Percentiles rank a stretch among this genome's conserved stretches.
These are phyloP conservation scores for Xylaria sp. DNA, from an alignment of 2,329 filamentous ascomycete species.

Conservation along the genomic window DNA sequence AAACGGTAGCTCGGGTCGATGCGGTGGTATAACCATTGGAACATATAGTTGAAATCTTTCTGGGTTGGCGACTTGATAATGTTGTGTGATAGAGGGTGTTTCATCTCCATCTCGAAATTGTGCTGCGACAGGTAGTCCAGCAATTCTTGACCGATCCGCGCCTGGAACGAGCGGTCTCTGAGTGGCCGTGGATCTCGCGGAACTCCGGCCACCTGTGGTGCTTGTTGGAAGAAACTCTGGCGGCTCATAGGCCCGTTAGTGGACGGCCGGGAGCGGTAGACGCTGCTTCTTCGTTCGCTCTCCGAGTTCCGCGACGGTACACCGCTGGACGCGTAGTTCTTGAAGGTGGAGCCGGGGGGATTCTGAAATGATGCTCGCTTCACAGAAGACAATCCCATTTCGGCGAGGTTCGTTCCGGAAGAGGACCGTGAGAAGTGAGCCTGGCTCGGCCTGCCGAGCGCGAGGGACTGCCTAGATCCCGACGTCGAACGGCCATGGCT, in stretches of 20 bases:
- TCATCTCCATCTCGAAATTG: constrained; percentile 98
- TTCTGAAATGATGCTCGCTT: constrained; percentile 81
- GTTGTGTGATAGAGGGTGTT: constrained; percentile 87
- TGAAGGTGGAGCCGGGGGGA: constrained; percentile 60
- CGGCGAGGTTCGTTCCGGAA: constrained; percentile 77
- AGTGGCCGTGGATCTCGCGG: constrained; percentile 86
- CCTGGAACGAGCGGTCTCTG: constrained; percentile 78
- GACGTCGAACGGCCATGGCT: constrained; percentile 83
- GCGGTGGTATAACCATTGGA: constrained; percentile 95
- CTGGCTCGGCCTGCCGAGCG: constrained; percentile 79
- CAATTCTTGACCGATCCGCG: constrained; percentile 83
- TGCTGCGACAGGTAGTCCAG: constrained; percentile 89
- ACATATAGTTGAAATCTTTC: constrained; percentile 97
- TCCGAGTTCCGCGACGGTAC: constrained; percentile 50
- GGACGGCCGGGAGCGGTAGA: constrained; percentile 73
- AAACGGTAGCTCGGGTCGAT: constrained; percentile 95
- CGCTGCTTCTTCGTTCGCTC: constrained; percentile 75
- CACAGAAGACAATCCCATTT: constrained; percentile 79
- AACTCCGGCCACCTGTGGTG: constrained; percentile 77
- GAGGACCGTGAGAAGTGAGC: constrained; percentile 85
- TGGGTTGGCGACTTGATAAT: constrained; percentile 93
- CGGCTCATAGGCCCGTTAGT: constrained; percentile 69
- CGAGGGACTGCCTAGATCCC: constrained; percentile 82
- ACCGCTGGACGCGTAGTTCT: constrained; percentile 67
- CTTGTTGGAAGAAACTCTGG: constrained; percentile 94